A percentile compares a stretch with the other conserved stretches of the same genome.
Evolutionary conservation across 139 green algal genomes (phyloP).

Genomic region (Tetradesmus obliquus): DNA sequence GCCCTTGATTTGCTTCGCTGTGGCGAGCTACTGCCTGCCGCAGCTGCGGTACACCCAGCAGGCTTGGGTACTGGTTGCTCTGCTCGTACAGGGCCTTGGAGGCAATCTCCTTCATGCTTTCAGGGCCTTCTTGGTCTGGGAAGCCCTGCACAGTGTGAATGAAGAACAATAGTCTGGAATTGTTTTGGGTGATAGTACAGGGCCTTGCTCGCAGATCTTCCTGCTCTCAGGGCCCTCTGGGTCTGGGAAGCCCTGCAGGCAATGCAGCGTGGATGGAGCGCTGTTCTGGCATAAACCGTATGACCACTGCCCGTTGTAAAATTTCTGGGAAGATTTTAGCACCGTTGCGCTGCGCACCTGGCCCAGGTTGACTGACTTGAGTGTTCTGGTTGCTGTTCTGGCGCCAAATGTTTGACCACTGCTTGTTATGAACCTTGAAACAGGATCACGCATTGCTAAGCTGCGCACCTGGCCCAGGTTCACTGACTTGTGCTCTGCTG

Average conservation of each 20-base stretch:
- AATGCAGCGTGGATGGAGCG: neutral
- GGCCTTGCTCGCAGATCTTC: constrained; percentile 62
- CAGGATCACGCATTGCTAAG: neutral
- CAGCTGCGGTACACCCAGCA: constrained; percentile 77
- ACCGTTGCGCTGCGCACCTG: no score
- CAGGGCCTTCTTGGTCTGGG: constrained; percentile 82
- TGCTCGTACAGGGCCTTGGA: constrained; percentile 46
- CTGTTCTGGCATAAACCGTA: neutral
- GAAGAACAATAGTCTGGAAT: constrained; percentile 53
- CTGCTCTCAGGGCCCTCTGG: constrained; percentile 78
- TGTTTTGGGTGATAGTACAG: constrained; percentile 49
- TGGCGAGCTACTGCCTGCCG: constrained; percentile 78
- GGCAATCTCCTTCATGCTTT: constrained; percentile 73
- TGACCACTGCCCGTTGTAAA: neutral
- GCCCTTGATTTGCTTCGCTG: constrained; percentile 53
- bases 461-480: constrained; percentile 73
- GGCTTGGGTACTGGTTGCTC: constrained; percentile 77
- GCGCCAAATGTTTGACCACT: neutral
- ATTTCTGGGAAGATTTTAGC: no score
- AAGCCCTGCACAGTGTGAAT: constrained; percentile 80
- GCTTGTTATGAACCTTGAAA: neutral
- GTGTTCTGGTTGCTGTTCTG: neutral
- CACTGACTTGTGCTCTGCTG: constrained; percentile 63
- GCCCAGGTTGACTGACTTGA: constrained; percentile 70
- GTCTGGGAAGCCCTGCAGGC: constrained; percentile 78